Base-by-base conservation (phyloP, 2,329 filamentous ascomycete species). In the Aspergillus quadricinctus region DNA sequence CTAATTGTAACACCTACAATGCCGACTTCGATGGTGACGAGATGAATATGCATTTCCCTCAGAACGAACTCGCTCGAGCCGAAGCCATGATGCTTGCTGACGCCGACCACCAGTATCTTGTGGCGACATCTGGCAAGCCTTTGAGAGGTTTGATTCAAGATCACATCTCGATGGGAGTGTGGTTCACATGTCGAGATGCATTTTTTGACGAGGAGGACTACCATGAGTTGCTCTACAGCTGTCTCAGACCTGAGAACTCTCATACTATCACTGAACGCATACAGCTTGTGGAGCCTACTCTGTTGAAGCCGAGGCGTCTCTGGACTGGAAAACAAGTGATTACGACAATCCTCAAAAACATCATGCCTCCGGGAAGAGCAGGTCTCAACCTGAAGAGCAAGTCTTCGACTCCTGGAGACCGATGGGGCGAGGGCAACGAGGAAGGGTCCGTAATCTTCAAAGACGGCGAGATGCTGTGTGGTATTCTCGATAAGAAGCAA, bases 31-130 rank as follows among this genome's bases (percentile, higher is more conserved):
- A 99, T 69, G 94, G 94, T 73, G 94, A 99, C 71, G 94, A 99
- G 75, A 99, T 99, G 94, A 99, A 99, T 74, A 95, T 99, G 92
- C 94, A 99, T 76, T 97, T 99, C 69, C 94, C 94, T 1, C 94
- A 99, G 67, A 97, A 96, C 65, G 95, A 97, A 71, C 81, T 97
- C 62, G 94, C 94, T 17, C 84, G 94, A 64, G 90, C 93, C 2
- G 94, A 99, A 77, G 94, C 94, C 1, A 83, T 96, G 64, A 90
- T 92, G 64, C 88, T 99, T 66, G 94, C 94, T 40, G 93, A 97
- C 71, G 97, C 94, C 2, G 93, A 99, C 71, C 92, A 97, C 69
- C 94, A 99, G 68, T 99, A 99, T 71, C 83, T 99, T 37, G 96
- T 92, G 35, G 90, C 89, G 21, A 99, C 94, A 3, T 90, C 91